Conservation (phyloP, 1,284 basidiomycete species). For the Irpex sp. region DNA sequence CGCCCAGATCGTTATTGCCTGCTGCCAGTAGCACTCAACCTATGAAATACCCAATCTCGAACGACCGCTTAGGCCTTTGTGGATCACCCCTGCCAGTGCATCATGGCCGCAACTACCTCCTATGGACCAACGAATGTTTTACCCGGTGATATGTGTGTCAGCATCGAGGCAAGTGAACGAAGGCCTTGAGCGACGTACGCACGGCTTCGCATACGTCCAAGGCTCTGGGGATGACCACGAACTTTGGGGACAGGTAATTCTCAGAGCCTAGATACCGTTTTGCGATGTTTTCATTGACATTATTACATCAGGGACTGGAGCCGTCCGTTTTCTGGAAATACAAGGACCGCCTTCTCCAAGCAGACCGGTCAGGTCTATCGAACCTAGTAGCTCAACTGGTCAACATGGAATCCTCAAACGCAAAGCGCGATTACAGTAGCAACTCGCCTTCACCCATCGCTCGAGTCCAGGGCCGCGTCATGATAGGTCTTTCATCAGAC, state of each 20-base stretch:
- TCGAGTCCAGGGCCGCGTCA: neutral
- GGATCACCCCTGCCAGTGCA: conserved; percentile 59
- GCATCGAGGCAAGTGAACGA: conserved; percentile 67
- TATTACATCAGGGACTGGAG: conserved; percentile 54
- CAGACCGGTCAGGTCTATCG: conserved; percentile 44
- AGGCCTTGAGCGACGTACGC: conserved; percentile 51
- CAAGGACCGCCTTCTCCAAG: conserved; percentile 43
- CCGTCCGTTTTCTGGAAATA: conserved; percentile 73
- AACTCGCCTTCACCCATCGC: neutral
- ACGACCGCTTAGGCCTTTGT: conserved; percentile 61
- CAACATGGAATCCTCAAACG: neutral
- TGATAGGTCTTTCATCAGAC: neutral
- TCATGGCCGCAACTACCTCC: conserved; percentile 36
- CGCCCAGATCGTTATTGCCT: neutral
- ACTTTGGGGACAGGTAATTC: conserved; percentile 71
- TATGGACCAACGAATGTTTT: conserved; percentile 32
- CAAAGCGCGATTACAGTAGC: neutral
- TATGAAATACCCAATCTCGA: conserved; percentile 46
- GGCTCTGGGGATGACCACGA: conserved; percentile 91
- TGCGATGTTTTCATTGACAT: neutral
- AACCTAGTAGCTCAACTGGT: conserved; percentile 46
- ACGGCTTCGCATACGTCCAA: conserved; percentile 79
- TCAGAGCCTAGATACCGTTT: neutral
- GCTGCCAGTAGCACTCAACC: conserved; percentile 42
- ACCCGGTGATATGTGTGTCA: conserved; percentile 75